Conservation (phyloP, 2,329 filamentous ascomycete genomes). For the Hortaea werneckii region DNA sequence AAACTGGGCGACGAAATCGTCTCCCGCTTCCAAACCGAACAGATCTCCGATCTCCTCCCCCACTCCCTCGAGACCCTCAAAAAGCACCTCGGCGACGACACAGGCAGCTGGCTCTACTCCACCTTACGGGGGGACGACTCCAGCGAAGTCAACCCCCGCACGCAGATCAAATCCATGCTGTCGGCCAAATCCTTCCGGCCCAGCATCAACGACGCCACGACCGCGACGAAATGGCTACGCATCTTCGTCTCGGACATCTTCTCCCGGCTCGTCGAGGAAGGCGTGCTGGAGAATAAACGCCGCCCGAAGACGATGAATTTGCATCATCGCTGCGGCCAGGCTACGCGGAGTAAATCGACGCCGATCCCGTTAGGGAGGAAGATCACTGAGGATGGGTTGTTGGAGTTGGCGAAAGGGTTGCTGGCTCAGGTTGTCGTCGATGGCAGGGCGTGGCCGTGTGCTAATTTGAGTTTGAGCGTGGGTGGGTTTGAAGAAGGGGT, state of each 20-base stretch:
- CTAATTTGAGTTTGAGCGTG: slow-evolving; percentile 80
- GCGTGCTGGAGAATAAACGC: slow-evolving; percentile 75
- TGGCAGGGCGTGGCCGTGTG: slow-evolving; percentile 77
- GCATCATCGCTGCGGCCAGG: slow-evolving; percentile 64
- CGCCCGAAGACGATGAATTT: slow-evolving; percentile 78
- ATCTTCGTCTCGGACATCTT: slow-evolving; percentile 92
- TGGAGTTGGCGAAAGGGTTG: slow-evolving; percentile 65
- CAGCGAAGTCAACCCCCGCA: slow-evolving; percentile 81
- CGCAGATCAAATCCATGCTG: slow-evolving; percentile 94
- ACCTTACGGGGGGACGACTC: slow-evolving; percentile 76
- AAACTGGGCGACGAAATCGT: slow-evolving; percentile 85
- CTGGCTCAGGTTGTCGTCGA: slow-evolving; percentile 69
- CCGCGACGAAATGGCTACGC: slow-evolving; percentile 73
- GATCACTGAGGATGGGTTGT: slow-evolving; percentile 62
- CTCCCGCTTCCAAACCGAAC: slow-evolving; percentile 70
- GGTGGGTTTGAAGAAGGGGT: slow-evolving; percentile 87
- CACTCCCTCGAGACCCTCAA: slow-evolving; percentile 68
- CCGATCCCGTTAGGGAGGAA: slow-evolving; percentile 67
- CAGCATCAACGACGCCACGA: slow-evolving; percentile 64
- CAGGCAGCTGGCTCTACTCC: slow-evolving; percentile 74
- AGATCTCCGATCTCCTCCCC: slow-evolving; percentile 62
- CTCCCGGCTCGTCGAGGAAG: slow-evolving; percentile 80
- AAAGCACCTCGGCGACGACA: slow-evolving; percentile 70
- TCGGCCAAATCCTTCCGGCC: slow-evolving; percentile 93
- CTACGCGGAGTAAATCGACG: slow-evolving; percentile 63